phyloP scores from a whole-genome alignment of 768 basidiomycete species.

The Lentinula sp. region DNA sequence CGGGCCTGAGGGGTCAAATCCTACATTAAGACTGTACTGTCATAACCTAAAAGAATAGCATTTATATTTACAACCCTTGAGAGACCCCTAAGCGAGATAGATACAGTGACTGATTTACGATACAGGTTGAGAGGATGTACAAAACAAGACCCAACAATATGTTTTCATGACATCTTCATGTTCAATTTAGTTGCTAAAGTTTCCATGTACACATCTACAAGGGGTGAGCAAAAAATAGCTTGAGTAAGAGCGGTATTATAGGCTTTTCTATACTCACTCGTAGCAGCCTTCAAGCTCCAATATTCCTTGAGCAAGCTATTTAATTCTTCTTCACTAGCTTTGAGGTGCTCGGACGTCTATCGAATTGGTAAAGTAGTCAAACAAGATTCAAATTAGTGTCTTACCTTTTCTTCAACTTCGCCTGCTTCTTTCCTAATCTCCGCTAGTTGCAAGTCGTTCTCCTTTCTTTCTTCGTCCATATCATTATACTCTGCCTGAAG shows the following conservation, averaged over 20 bases:
- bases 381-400: background rate
- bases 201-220: conserved; percentile 79
- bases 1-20: background rate
- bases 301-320: conserved; percentile 79
- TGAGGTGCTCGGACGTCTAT: conserved; percentile 74
- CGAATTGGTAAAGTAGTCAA: background rate
- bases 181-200: conserved; percentile 78
- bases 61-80: background rate
- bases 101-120: background rate
- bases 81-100: background rate
- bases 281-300: conserved; percentile 72
- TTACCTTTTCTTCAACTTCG: conserved; percentile 61
- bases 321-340: conserved; percentile 70
- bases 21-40: background rate
- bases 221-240: background rate
- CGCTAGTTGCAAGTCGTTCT: conserved; percentile 75
- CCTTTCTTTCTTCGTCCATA: conserved; percentile 69
- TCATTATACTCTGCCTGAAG: conserved; percentile 75
- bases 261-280: conserved; percentile 38
- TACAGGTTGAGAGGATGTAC: background rate
- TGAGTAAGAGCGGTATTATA: background rate
- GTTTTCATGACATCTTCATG: conserved; percentile 30
- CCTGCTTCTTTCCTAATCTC: conserved; percentile 68
- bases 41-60: background rate
- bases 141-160: no score